Evolutionary conservation across 2,329 filamentous ascomycete species (phyloP).

Genomic region (Penicillium sp.): DNA sequence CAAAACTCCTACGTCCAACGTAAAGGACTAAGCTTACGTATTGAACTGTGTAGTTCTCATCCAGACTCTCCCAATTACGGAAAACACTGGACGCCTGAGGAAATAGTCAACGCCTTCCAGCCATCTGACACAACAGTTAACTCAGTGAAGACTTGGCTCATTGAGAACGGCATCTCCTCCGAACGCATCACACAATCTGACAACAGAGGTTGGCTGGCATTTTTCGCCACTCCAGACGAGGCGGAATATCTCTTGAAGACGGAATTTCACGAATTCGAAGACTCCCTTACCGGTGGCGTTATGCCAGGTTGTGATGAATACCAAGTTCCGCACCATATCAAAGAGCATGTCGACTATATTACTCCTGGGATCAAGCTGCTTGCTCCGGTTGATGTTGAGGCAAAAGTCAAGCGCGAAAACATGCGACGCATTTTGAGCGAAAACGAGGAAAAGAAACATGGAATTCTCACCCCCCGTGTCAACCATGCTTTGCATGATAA

Average conservation of each 20-base stretch:
- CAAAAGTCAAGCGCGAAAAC: conserved; percentile 17
- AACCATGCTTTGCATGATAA: conserved; percentile 13
- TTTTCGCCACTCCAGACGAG: conserved; percentile 53
- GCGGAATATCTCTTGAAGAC: conserved; percentile 53
- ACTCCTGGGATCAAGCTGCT: conserved; percentile 53
- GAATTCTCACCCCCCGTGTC: not conserved
- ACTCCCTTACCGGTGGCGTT: conserved; percentile 27
- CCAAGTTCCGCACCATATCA: conserved; percentile 47
- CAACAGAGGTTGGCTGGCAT: conserved; percentile 52
- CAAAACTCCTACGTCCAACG: not conserved
- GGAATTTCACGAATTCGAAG: conserved; percentile 51
- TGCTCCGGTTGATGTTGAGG: conserved; percentile 22
- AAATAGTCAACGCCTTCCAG: conserved; percentile 43
- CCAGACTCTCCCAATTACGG: conserved; percentile 41
- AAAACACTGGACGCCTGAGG: conserved; percentile 40
- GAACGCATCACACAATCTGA: conserved; percentile 49
- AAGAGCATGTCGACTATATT: conserved; percentile 53
- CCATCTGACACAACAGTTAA: conserved; percentile 44
- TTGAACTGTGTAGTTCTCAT: conserved; percentile 21
- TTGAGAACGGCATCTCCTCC: conserved; percentile 47
- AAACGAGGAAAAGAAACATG: not conserved
- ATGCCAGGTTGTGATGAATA: conserved; percentile 41
- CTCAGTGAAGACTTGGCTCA: conserved; percentile 52
- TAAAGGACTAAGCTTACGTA: not conserved
- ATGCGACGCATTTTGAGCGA: not conserved